Evolutionary conservation across 371 early-diverging fungal species (phyloP).

Genomic region (Mortierella polycephala): DNA sequence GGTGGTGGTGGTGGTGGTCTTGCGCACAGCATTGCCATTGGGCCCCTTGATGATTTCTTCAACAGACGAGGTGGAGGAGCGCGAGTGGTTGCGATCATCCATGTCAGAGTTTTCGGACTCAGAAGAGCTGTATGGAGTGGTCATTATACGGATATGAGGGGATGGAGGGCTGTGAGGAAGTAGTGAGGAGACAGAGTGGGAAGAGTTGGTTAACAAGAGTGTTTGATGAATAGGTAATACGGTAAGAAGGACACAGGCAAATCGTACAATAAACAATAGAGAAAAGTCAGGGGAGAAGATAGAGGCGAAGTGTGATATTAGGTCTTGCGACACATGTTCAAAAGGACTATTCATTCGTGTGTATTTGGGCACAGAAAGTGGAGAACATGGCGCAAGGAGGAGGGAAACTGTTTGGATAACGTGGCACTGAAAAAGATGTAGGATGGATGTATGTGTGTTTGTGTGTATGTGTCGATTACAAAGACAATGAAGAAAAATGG

Average conservation of each 20-base stretch:
- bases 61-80: conserved; percentile 39
- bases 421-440: too few relatives aligned
- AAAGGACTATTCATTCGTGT: too few relatives aligned
- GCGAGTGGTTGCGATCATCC: conserved; percentile 40
- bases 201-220: neutral
- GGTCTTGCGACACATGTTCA: too few relatives aligned
- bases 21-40: conserved; percentile 21
- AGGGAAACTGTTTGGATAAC: too few relatives aligned
- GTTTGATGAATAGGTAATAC: too few relatives aligned
- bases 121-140: conserved; percentile 34
- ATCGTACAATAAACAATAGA: neutral
- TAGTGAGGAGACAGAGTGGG: neutral
- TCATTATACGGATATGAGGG: conserved; percentile 12
- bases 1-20: conserved; percentile 32
- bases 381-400: too few relatives aligned
- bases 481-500: too few relatives aligned
- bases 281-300: neutral
- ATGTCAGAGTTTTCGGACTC: conserved; percentile 43
- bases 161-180: conserved; percentile 1
- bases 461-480: too few relatives aligned
- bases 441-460: too few relatives aligned
- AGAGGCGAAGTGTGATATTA: neutral
- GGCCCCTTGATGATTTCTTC: conserved; percentile 38
- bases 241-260: neutral
- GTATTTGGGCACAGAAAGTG: too few relatives aligned